Base-by-base conservation (phyloP, 257 asterid species). In the Plantago elongata region DNA sequence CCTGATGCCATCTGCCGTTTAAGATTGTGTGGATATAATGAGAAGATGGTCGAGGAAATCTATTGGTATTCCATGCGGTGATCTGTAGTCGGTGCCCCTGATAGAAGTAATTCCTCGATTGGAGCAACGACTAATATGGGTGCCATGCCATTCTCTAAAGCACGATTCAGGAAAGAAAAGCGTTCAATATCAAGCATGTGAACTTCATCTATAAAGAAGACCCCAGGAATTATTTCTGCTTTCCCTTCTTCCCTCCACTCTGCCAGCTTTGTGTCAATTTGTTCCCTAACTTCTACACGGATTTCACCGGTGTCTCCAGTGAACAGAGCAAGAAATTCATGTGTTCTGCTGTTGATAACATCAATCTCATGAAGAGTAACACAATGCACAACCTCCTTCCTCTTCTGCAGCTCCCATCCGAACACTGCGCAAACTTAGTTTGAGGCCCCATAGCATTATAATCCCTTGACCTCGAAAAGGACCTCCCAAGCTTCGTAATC, bases 221-320 rank as follows among this genome's bases (percentile, higher is more conserved):
- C 97, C 6, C 99, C 99, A 0, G 99, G 99, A 15, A 89, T 74
- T 27, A 92, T 87, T 74, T 92, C 99, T 0, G 99, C 97, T 67
- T 89, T 89, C 42, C 99, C 99, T 82, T 92, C 99, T 68, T 92
- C 99, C 55, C 97, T 75, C 99, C 99, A 92, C 77, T 92, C 99
- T 14, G 97, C 97, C 65, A 92, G 97, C 73, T 92, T 92, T 13
- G 97, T 89, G 78, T 84, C 99, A 13, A 92, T 92, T 57, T 92
- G 96, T 72, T 91, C 98, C 80, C 98, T 74, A 57, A 91, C 98
- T 77, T 91, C 98, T 30, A 91, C 86, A 51, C 95, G 97, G 37
- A 92, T 86, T 74, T 89, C 98, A 14, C 96, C 97, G 0, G 96
- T 89, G 68, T 92, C 95, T 13, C 98, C 95, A 2, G 95, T 86